Evolutionary conservation across 176 grass and related monocot genomes (phyloP), one percentile per base, ranked within the genome.

Genomic region (Canna indica): DNA sequence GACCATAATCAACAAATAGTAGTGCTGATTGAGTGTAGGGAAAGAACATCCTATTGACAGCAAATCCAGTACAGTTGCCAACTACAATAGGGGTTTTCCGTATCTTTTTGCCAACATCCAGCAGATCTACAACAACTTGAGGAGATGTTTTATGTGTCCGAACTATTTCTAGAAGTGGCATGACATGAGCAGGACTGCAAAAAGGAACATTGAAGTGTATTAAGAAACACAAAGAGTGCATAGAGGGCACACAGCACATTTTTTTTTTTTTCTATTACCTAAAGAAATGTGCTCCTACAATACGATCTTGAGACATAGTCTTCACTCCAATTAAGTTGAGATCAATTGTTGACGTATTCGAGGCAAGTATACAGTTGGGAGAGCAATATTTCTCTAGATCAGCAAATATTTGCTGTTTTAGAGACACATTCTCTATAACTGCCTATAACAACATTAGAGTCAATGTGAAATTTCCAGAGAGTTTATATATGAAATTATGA

Each of bases 1-100:
- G 79, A 47, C 94, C 94, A 67, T 41, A 74, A 68, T 97, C 89
- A 64, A 92, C 84, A 47, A 84, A 81, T 33, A 97, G 63, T 46
- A 92, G 81, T 13, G 94, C 94, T 73, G 88, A 87, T 67, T 90
- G 88, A 73, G 83, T 92, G 78, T 97, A 97, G 18, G 94, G 94
- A 78, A 97, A 97, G 86, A 97, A 97, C 94, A 97, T 97, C 77
- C 94, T 86, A 72, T 97, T 93, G 56, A 97, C 89, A 34, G 94
- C 86, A 75, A 97, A 97, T 67, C 94, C 94, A 15, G 89, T 97
- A 66, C 89, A 92, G 36, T 92, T 97, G 25, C 94, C 89, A 41
- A 92, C 94, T 64, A 97, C 94, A 80, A 97, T 93, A 42, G 94
- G 81, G 20, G 94, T 97, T 80, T 97, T 97, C 54, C 79, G 88